phyloP scores from a whole-genome alignment of 2,329 filamentous ascomycete species.

The Lachnum nothofagi region DNA sequence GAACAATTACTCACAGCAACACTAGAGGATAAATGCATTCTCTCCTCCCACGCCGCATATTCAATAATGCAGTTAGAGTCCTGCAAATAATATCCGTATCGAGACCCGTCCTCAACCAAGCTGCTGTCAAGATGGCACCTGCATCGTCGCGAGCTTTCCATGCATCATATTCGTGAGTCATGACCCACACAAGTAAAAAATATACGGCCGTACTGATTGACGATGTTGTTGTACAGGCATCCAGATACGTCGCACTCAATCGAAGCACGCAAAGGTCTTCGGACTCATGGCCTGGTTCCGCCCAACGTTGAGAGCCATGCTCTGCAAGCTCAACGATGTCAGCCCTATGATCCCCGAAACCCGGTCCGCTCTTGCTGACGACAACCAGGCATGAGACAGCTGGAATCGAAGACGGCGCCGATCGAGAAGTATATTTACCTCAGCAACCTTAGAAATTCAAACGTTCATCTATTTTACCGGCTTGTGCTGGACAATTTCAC shows the following conservation, averaged over 20 bases:
- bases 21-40: neutral
- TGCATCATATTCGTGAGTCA: slow-evolving; percentile 16
- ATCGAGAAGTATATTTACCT: slow-evolving; percentile 33
- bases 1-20: too few relatives aligned
- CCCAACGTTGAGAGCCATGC: slow-evolving; percentile 28
- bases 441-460: slow-evolving; percentile 28
- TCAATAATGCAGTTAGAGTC: slow-evolving; percentile 1
- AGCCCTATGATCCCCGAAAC: neutral
- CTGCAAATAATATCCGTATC: neutral
- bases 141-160: neutral
- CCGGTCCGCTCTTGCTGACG: neutral
- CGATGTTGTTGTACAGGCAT: slow-evolving; percentile 1
- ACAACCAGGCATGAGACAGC: slow-evolving; percentile 27
- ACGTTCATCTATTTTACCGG: slow-evolving; percentile 30
- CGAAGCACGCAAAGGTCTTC: slow-evolving; percentile 22
- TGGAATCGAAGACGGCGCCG: slow-evolving; percentile 25
- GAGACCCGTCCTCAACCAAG: neutral
- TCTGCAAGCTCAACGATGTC: slow-evolving; percentile 29
- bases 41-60: neutral
- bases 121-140: slow-evolving; percentile 14
- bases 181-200: neutral
- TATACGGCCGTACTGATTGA: neutral
- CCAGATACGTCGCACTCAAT: slow-evolving; percentile 29
- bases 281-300: slow-evolving; percentile 27
- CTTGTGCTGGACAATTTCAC: slow-evolving; percentile 27